These are phyloP conservation scores for Phytophthora europaea DNA, from an alignment of 352 stramenopile species.

Conservation along the genomic window DNA sequence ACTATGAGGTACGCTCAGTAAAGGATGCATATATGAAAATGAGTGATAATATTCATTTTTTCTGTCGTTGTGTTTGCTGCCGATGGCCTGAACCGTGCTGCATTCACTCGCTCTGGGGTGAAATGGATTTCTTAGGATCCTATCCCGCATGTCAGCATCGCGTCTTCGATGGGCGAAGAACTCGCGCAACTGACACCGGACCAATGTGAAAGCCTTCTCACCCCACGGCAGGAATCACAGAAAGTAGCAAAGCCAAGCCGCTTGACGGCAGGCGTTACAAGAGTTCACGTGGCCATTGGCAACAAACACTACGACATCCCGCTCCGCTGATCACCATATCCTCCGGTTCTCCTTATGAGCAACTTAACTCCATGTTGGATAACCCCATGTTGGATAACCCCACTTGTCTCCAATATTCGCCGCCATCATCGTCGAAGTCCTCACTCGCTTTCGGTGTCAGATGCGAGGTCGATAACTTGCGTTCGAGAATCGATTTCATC, in stretches of 20 bases:
- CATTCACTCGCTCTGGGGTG: conserved; percentile 12
- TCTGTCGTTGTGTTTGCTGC: conserved; percentile 54
- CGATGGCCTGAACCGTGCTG: conserved; percentile 38
- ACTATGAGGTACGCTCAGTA: conserved; percentile 65
- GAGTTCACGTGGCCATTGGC: conserved; percentile 77
- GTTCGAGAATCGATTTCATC: conserved; percentile 22
- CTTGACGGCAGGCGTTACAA: conserved; percentile 33
- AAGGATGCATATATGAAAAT: conserved; percentile 17
- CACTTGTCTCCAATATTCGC: neutral
- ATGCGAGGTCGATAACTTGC: conserved; percentile 62
- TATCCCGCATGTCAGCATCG: conserved; percentile 85
- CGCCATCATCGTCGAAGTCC: neutral
- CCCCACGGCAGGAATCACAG: conserved; percentile 23
- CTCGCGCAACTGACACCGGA: conserved; percentile 53
- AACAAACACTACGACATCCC: conserved; percentile 88
- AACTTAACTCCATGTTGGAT: conserved; percentile 11
- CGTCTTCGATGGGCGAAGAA: conserved; percentile 65
- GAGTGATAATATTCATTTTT: conserved; percentile 36
- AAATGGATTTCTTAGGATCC: conserved; percentile 55
- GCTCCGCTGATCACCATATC: conserved; percentile 47
- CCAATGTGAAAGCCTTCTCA: conserved; percentile 45
- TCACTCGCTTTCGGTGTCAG: conserved; percentile 63
- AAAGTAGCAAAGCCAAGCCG: conserved; percentile 21
- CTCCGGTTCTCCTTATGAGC: conserved; percentile 1
- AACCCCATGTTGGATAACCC: neutral